Conservation (phyloP, 1,139 yeast genomes). For the Saccharomycopsis hybrid region DNA sequence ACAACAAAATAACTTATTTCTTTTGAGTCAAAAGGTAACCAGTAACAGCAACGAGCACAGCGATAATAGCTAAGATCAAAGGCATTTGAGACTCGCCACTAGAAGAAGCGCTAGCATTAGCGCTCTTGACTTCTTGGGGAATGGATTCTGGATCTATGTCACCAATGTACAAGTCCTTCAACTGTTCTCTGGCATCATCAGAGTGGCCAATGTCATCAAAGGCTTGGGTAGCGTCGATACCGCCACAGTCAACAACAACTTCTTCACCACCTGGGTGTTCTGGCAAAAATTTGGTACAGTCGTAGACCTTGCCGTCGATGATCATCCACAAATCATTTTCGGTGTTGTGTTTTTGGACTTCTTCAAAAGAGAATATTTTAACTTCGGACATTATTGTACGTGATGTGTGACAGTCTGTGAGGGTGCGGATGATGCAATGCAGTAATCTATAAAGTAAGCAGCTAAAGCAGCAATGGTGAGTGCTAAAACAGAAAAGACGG, state of each 20-base stretch:
- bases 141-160: conserved; percentile 26
- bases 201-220: conserved; percentile 97
- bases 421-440: too few species aligned
- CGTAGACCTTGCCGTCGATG: conserved; percentile 85
- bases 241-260: conserved; percentile 85
- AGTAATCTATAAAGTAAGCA: too few species aligned
- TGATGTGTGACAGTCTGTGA: too few species aligned
- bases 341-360: conserved; percentile 72
- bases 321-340: conserved; percentile 85
- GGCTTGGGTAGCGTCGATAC: conserved; percentile 88
- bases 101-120: conserved; percentile 31
- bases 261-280: conserved; percentile 99
- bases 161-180: conserved; percentile 67
- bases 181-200: conserved; percentile 82
- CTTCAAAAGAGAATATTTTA: conserved; percentile 51
- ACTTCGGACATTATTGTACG: conserved; percentile 18
- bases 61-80: conserved; percentile 41
- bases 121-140: conserved; percentile 22
- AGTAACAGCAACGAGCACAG: conserved; percentile 49
- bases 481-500: too few species aligned
- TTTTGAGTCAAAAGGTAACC: conserved; percentile 33
- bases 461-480: too few species aligned
- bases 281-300: conserved; percentile 74
- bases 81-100: conserved; percentile 20
- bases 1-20: too few species aligned